Evolutionary conservation across 23 red algal species (phyloP).

Genomic region (Gracilariopsis chorda): DNA sequence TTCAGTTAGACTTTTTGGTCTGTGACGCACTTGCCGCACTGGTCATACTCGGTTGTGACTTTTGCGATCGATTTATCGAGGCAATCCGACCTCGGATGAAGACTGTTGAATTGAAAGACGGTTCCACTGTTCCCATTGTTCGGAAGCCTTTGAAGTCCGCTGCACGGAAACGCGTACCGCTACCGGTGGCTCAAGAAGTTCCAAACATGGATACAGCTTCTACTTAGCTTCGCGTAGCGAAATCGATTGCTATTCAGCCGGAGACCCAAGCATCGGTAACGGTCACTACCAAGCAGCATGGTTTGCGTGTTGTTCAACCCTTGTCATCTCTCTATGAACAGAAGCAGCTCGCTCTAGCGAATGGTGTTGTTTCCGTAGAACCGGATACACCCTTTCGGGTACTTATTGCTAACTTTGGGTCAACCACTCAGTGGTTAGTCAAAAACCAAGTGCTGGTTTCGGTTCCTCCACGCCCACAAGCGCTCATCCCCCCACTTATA

Average conservation of each 20-base stretch:
- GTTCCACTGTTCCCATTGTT: too few species aligned
- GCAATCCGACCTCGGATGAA: too few species aligned
- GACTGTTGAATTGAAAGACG: too few species aligned
- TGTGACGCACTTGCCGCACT: too few species aligned
- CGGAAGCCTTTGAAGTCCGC: too few species aligned
- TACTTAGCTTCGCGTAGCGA: not conserved
- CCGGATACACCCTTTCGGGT: not conserved
- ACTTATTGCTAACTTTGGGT: conserved; percentile 24
- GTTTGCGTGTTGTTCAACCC: conserved; percentile 15
- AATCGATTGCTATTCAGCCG: not conserved
- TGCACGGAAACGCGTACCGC: too few species aligned
- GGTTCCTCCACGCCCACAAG: not conserved
- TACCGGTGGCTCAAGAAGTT: too few species aligned
- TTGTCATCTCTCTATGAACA: not conserved
- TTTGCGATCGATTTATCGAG: too few species aligned
- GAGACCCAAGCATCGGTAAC: not conserved
- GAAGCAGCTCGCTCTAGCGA: not conserved
- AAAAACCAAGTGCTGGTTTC: not conserved
- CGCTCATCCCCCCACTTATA: not conserved
- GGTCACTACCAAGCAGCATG: not conserved
- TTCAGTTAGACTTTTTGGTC: not conserved
- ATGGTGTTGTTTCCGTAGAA: not conserved
- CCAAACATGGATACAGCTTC: too few species aligned
- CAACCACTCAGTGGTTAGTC: not conserved
- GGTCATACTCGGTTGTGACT: too few species aligned